These are phyloP conservation scores for Aquilaria agallochum DNA, from an alignment of 441 rosid species.

Conservation along the genomic window DNA sequence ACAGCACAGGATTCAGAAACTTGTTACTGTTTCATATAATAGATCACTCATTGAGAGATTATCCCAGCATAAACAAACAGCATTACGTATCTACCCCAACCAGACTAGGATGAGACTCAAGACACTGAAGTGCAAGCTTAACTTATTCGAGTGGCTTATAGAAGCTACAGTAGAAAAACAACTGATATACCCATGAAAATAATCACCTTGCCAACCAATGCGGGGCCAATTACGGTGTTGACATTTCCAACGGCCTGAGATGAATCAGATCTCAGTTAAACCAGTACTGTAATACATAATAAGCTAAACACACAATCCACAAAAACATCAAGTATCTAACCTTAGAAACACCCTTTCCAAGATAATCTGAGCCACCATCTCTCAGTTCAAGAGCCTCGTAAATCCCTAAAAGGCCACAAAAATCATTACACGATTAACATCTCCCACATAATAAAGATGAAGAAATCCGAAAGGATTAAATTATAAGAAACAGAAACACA, in stretches of 20 bases:
- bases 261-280: background rate
- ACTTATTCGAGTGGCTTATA: no score
- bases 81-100: no score
- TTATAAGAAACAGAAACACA: background rate
- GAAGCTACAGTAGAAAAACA: background rate
- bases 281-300: background rate
- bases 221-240: conserved; percentile 81
- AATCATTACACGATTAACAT: background rate
- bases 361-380: conserved; percentile 96
- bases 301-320: background rate
- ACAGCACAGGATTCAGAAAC: no score
- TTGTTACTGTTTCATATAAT: no score
- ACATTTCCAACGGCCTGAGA: conserved; percentile 88
- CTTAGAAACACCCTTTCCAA: conserved; percentile 94
- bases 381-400: conserved; percentile 96
- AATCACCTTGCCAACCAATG: conserved; percentile 84
- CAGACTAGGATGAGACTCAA: no score
- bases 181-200: background rate
- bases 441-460: background rate
- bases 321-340: conserved; percentile 21
- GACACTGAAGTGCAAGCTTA: no score
- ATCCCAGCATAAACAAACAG: no score
- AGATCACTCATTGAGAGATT: no score
- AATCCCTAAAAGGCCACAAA: conserved; percentile 37
- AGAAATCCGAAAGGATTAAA: background rate